Base-by-base conservation (phyloP, 805 yeast species). In the Yarrowia osloensis region DNA sequence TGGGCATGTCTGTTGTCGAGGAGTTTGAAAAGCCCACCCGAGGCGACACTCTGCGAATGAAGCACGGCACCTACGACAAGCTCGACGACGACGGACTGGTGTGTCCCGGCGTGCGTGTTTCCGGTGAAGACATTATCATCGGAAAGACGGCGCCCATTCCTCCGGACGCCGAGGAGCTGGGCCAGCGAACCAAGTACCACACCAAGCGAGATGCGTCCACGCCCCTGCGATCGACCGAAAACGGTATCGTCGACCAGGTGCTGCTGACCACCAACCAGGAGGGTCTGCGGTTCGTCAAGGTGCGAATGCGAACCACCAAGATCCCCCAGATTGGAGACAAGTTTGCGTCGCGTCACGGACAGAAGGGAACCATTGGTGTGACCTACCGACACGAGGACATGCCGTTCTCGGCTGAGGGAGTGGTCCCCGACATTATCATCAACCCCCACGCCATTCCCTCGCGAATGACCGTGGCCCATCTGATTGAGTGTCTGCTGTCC, bases 371-470 rank as follows among this genome's bases (percentile, higher is more conserved):
- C 22, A 93, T 95, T 79, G 99, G 99, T 88, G 95, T 95, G 70
- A 95, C 99, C 0, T 95, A 94, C 77, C 86, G 98, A 77, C 95
- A 94, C 77, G 99, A 95, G 79, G 99, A 95, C 77, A 94, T 95
- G 98, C 99, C 99, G 31, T 95, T 95, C 78, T 88, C 96, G 9
- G 84, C 91, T 2, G 96, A 94, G 78, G 99, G 99, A 78, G 79
- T 94, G 76, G 98, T 94, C 42, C 99, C 99, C 8, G 99, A 95
- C 81, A 83, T 95, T 76, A 91, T 95, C 74, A 95, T 95, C 77
- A 95, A 95, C 78, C 99, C 99, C 2, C 99, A 95, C 80, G 99
- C 98, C 76, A 95, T 95, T 85, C 99, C 99, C 73, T 95, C 99
- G 68, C 98, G 99, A 85, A 95, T 95, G 99, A 95, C 99, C 46